phyloP scores from a whole-genome alignment of 495 filamentous ascomycete species.

The Letharia lupina region DNA sequence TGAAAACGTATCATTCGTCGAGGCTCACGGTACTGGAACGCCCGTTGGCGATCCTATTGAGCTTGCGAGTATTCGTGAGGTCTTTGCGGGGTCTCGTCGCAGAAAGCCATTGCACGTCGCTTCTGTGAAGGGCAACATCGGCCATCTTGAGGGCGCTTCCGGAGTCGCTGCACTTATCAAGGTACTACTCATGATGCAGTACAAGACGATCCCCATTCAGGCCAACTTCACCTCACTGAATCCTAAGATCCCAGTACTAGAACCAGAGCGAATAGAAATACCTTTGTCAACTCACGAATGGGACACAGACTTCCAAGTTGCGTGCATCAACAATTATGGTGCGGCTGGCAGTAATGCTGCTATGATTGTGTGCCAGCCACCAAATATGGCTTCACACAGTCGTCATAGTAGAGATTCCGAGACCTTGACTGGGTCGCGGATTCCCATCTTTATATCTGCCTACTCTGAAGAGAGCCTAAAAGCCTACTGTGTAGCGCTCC shows the following conservation, averaged over 20 bases:
- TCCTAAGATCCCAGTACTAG: conserved; percentile 28
- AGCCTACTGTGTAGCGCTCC: background rate
- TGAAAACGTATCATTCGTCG: conserved; percentile 26
- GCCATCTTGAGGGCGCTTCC: conserved; percentile 34
- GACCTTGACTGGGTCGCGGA: too few species aligned
- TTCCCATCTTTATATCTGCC: conserved; percentile 32
- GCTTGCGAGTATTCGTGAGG: conserved; percentile 30
- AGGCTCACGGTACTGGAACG: conserved; percentile 36
- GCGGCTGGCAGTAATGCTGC: conserved; percentile 40
- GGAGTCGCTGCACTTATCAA: conserved; percentile 33
- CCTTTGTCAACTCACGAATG: conserved; percentile 26
- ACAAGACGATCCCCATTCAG: conserved; percentile 33
- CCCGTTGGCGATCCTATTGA: conserved; percentile 34
- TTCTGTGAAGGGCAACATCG: conserved; percentile 37
- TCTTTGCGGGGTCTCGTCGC: conserved; percentile 26
- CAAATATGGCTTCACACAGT: conserved; percentile 17
- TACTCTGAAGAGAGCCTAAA: conserved; percentile 29
- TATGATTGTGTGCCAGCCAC: conserved; percentile 18
- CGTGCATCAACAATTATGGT: conserved; percentile 40
- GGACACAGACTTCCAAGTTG: conserved; percentile 18
- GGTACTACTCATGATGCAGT: conserved; percentile 29
- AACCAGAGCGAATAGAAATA: conserved; percentile 32
- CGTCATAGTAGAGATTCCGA: too few species aligned
- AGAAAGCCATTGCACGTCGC: conserved; percentile 29
- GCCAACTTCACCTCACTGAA: conserved; percentile 35